Evolutionary conservation across 768 basidiomycete genomes (phyloP).

Genomic region (Kwoniella sp.): DNA sequence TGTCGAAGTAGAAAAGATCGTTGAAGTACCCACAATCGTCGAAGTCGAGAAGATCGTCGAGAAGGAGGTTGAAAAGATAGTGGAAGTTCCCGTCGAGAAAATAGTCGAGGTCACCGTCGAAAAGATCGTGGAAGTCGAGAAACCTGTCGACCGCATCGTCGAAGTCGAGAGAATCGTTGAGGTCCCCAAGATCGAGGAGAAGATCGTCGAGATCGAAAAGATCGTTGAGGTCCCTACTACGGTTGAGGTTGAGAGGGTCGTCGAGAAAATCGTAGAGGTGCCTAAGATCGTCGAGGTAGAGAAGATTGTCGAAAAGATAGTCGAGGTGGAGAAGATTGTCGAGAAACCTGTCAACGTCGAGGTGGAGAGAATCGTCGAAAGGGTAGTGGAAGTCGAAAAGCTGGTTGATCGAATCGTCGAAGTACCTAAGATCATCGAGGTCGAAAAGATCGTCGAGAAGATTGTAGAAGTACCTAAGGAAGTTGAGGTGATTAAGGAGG

Average conservation of each 20-base stretch:
- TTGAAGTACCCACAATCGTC: conserved; percentile 28
- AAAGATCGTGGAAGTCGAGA: conserved; percentile 37
- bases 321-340: conserved; percentile 44
- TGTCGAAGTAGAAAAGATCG: conserved; percentile 42
- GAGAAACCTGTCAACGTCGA: conserved; percentile 34
- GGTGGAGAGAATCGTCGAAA: conserved; percentile 39
- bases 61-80: conserved; percentile 36
- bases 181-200: conserved; percentile 39
- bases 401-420: conserved; percentile 35
- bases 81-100: conserved; percentile 47
- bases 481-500: conserved; percentile 47
- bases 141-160: conserved; percentile 36
- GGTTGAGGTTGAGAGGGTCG: conserved; percentile 33
- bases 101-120: conserved; percentile 48
- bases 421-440: conserved; percentile 39
- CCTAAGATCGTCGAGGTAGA: conserved; percentile 39
- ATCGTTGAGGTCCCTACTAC: conserved; percentile 29
- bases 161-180: conserved; percentile 40
- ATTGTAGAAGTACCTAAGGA: conserved; percentile 28
- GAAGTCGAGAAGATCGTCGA: conserved; percentile 41
- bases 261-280: conserved; percentile 44
- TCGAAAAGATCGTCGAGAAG: conserved; percentile 38
- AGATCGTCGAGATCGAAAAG: conserved; percentile 32
- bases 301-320: conserved; percentile 40
- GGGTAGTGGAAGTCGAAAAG: conserved; percentile 41